These are phyloP conservation scores for Oryza brachyantha DNA, from an alignment of 176 grass and related monocot genomes.

Conservation along the genomic window DNA sequence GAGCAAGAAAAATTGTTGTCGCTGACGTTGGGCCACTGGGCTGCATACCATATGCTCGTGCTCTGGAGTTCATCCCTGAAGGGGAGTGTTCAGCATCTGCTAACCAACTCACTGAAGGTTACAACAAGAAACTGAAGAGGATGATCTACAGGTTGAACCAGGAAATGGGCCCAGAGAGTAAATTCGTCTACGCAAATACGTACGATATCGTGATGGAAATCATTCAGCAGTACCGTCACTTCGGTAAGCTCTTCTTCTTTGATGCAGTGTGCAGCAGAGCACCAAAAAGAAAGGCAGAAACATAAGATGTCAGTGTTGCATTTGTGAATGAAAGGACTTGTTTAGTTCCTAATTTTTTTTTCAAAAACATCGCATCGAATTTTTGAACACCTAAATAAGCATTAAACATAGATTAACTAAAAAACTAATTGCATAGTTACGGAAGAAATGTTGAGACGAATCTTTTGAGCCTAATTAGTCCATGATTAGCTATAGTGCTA, in stretches of 20 bases:
- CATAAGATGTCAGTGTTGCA: not conserved
- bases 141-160: constrained; percentile 59
- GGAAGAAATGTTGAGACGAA: no score
- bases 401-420: no score
- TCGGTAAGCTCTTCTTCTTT: constrained; percentile 36
- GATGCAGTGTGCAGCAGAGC: not conserved
- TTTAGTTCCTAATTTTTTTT: no score
- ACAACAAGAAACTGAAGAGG: constrained; percentile 67
- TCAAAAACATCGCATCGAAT: no score
- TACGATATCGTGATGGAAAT: constrained; percentile 63
- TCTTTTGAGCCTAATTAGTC: no score
- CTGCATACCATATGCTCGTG: constrained; percentile 72
- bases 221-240: constrained; percentile 35
- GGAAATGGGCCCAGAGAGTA: constrained; percentile 47
- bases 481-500: no score
- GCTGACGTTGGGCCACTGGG: constrained; percentile 79
- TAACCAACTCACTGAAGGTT: constrained; percentile 56
- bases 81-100: constrained; percentile 47
- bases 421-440: no score
- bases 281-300: not conserved
- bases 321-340: not conserved
- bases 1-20: constrained; percentile 68
- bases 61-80: constrained; percentile 46
- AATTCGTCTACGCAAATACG: constrained; percentile 56
- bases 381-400: no score